Evolutionary conservation across 257 asterid species (phyloP).

Genomic region (Scutellaria galericulata): DNA sequence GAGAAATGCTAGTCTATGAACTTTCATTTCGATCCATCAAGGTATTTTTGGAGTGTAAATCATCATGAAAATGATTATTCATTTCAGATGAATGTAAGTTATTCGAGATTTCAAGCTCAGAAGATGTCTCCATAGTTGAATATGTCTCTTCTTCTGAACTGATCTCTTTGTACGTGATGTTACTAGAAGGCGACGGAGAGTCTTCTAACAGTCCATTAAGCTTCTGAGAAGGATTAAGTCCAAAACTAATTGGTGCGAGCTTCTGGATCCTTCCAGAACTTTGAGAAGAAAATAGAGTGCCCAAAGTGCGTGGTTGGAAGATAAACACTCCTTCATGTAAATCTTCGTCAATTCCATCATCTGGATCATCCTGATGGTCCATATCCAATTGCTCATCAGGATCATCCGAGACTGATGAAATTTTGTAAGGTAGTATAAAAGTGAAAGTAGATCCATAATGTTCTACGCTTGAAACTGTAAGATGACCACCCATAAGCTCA

Average conservation of each 20-base stretch:
- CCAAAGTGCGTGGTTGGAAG: constrained; percentile 76
- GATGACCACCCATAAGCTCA: constrained; percentile 95
- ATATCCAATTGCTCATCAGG: constrained; percentile 68
- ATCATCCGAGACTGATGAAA: constrained; percentile 66
- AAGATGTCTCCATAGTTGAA: constrained; percentile 45
- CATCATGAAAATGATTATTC: constrained; percentile 28
- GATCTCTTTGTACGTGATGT: constrained; percentile 46
- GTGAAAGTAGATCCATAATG: constrained; percentile 81
- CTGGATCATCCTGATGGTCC: constrained; percentile 47
- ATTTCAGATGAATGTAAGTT: constrained; percentile 31
- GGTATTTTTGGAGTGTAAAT: constrained; percentile 27
- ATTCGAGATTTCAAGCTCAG: constrained; percentile 42
- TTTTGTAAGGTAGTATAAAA: constrained; percentile 73
- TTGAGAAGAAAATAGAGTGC: constrained; percentile 68
- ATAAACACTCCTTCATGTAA: constrained; percentile 59
- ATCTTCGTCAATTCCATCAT: constrained; percentile 66
- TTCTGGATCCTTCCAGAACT: constrained; percentile 59
- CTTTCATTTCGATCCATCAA: constrained; percentile 30
- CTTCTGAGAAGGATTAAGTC: constrained; percentile 34
- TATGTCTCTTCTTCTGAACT: constrained; percentile 59
- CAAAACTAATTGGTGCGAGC: constrained; percentile 44
- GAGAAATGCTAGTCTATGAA: constrained; percentile 30
- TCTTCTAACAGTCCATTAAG: constrained; percentile 46
- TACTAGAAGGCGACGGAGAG: constrained; percentile 49
- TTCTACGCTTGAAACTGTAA: constrained; percentile 72